Conservation (phyloP, 2,329 filamentous ascomycete species). For the Xylaria sp. region DNA sequence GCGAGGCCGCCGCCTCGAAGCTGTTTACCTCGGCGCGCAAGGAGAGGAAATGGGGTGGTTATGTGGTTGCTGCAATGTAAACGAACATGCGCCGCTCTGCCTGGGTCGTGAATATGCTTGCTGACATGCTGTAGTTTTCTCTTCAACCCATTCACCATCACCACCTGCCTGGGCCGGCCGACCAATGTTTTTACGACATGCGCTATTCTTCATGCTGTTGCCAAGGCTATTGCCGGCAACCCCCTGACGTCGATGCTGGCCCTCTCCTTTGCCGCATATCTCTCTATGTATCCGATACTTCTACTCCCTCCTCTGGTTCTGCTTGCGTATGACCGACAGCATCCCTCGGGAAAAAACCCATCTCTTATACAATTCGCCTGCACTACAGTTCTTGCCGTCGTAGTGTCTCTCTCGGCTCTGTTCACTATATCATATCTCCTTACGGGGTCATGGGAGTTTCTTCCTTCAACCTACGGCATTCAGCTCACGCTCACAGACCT, state of each 20-base stretch:
- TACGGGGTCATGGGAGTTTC: slow-evolving; percentile 85
- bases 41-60: slow-evolving; percentile 73
- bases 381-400: slow-evolving; percentile 58
- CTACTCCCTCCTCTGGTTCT: slow-evolving; percentile 82
- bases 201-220: slow-evolving; percentile 82
- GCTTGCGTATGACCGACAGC: slow-evolving; percentile 75
- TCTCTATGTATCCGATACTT: slow-evolving; percentile 89
- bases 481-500: slow-evolving; percentile 90
- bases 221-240: slow-evolving; percentile 77
- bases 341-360: slow-evolving; percentile 41
- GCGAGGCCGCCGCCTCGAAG: slow-evolving; percentile 74
- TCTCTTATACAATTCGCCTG: slow-evolving; percentile 58
- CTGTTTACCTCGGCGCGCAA: slow-evolving; percentile 81
- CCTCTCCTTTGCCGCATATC: slow-evolving; percentile 84
- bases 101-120: slow-evolving; percentile 6
- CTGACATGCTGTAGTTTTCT: slow-evolving; percentile 67
- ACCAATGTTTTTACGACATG: slow-evolving; percentile 89
- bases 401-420: slow-evolving; percentile 62
- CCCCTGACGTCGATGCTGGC: slow-evolving; percentile 80
- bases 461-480: slow-evolving; percentile 88
- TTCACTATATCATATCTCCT: slow-evolving; percentile 75
- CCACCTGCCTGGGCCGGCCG: slow-evolving; percentile 87
- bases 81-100: slow-evolving; percentile 33
- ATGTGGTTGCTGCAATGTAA: slow-evolving; percentile 80
- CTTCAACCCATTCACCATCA: slow-evolving; percentile 92